Percentiles rank a stretch among this genome's conserved stretches.
Conservation (phyloP, 2,329 filamentous ascomycete genomes). For the Aspergillus jensenii region DNA sequence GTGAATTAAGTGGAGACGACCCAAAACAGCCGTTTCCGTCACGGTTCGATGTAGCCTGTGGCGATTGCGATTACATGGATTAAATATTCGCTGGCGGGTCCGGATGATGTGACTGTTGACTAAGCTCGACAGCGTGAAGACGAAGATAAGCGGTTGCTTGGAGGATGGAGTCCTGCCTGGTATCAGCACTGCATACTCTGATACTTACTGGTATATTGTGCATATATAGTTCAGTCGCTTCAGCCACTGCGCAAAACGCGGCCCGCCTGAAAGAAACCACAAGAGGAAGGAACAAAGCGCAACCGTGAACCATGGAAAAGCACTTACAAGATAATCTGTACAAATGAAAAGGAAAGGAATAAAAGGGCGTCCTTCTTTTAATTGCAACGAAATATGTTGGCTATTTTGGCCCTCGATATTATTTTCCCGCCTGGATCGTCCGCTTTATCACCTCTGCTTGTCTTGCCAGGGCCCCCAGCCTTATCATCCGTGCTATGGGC, state of each 20-base stretch:
- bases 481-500: constrained; percentile 4
- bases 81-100: not conserved
- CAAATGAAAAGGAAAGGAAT: not conserved
- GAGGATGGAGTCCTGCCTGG: too few relatives aligned
- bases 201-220: not conserved
- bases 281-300: not conserved
- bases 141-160: not conserved
- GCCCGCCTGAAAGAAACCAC: not conserved
- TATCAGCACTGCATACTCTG: not conserved
- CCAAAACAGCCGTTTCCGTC: constrained; percentile 31
- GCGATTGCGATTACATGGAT: not conserved
- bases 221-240: too few relatives aligned
- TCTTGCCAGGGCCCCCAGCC: not conserved
- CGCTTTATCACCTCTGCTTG: constrained; percentile 7
- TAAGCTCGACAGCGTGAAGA: constrained; percentile 14
- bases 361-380: not conserved
- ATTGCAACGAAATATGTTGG: not conserved
- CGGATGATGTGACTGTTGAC: constrained; percentile 22
- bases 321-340: too few relatives aligned
- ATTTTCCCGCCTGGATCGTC: constrained; percentile 3
- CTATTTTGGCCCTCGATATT: constrained; percentile 1
- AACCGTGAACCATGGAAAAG: not conserved
- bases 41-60: constrained; percentile 7
- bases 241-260: not conserved
- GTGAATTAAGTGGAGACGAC: constrained; percentile 13